Evolutionary conservation across 345 rosid genomes (phyloP), one percentile per base, ranked within the genome.

Genomic region (Turritis glabra): DNA sequence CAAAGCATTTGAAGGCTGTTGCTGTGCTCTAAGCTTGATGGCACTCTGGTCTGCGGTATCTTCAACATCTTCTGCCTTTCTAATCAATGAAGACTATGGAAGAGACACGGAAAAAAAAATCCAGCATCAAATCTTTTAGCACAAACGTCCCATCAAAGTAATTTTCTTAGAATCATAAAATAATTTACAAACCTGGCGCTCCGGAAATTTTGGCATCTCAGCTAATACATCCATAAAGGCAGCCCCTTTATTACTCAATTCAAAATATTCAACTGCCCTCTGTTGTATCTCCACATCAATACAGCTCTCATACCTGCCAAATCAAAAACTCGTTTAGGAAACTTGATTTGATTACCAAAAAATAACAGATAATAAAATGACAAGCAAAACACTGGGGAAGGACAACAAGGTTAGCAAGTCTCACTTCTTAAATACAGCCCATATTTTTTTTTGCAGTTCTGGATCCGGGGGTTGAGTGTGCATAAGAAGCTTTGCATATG

Each of bases 11-110:
- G 99, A 92, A 74, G 78, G 84, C 58, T 90, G 97, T 80, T 92
- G 99, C 79, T 92, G 97, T 40, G 96, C 84, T 64, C 98, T 86
- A 86, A 92, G 81, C 88, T 86, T 96, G 72, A 90, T 83, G 77
- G 99, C 98, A 86, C 99, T 96, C 86, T 96, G 98, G 78, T 96
- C 99, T 48, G 99, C 99, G 29, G 91, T 77, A 78, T 96, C 99
- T 81, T 92, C 99, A 64, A 88, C 63, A 78, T 84, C 88, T 83
- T 90, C 98, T 26, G 95, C 97, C 60, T 84, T 96, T 81, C 86
- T 96, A 0, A 96, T 83, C 85, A 96, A 74, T 35, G 99, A 80
- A 76, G 99, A 96, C 99, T 96, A 63, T 35, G 30, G 75, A 64
- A 56, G 64, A 51, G 51, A 51, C 5, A 70, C 11, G 23, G 8